phyloP scores from a whole-genome alignment of 106 monocot species.

The Cymbidium sinense region DNA sequence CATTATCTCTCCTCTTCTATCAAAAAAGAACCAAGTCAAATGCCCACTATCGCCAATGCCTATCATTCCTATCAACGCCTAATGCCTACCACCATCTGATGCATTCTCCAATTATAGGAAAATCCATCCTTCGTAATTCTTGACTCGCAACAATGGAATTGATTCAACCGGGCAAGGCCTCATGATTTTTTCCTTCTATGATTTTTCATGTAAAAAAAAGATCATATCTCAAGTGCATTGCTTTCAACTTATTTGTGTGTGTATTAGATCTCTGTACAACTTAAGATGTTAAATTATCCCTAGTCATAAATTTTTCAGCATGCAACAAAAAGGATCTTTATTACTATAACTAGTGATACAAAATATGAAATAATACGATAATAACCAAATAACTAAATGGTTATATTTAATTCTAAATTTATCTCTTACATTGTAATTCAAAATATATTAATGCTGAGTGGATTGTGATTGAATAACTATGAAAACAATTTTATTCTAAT shows the following conservation, averaged over 20 bases:
- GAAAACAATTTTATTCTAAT: neutral
- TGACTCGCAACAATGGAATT: no score
- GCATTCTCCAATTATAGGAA: no score
- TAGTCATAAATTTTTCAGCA: neutral
- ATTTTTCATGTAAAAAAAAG: neutral
- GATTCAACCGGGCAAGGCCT: neutral
- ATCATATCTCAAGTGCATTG: neutral
- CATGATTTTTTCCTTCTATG: neutral
- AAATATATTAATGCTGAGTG: neutral
- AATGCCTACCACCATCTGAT: no score
- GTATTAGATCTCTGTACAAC: neutral
- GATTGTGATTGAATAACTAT: neutral
- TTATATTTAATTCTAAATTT: neutral
- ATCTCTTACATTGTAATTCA: neutral
- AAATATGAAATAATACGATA: neutral
- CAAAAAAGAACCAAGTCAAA: no score
- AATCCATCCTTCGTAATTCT: no score
- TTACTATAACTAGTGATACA: neutral
- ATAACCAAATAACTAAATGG: neutral
- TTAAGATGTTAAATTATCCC: no score
- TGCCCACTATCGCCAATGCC: no score
- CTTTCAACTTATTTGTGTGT: neutral
- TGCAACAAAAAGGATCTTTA: neutral
- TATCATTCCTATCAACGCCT: no score
- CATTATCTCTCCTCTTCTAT: no score